Percentiles rank a stretch among this genome's conserved stretches.
Conservation (phyloP, 2,329 filamentous ascomycete species). For the Colletotrichum siamense region DNA sequence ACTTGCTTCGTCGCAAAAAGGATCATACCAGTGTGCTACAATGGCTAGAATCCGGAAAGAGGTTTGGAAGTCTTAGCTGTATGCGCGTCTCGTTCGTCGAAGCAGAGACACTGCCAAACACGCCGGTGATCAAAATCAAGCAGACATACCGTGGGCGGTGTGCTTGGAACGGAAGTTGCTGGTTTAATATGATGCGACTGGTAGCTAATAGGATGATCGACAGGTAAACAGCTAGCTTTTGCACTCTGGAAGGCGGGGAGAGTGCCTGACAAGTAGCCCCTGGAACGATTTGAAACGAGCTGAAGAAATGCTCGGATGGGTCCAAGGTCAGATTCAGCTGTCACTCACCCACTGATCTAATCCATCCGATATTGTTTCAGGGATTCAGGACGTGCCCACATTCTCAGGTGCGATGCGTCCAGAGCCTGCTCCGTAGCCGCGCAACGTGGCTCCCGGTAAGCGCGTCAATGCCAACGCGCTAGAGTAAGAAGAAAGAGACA, state of each 20-base stretch:
- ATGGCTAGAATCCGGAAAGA: background rate
- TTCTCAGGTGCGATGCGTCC: conserved; percentile 13
- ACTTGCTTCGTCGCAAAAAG: background rate
- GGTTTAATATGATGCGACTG: background rate
- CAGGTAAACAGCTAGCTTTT: background rate
- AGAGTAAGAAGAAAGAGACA: background rate
- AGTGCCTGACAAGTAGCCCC: background rate
- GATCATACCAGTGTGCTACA: background rate
- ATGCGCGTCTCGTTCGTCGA: background rate
- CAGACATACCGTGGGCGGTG: background rate
- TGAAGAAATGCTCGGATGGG: conserved; percentile 4
- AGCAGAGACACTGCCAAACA: background rate
- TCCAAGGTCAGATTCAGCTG: background rate
- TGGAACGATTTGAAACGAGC: background rate
- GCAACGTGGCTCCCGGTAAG: background rate
- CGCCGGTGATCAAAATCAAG: conserved; percentile 1
- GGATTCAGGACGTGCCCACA: conserved; percentile 9
- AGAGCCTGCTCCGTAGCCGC: background rate
- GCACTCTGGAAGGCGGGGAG: background rate
- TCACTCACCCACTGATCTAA: background rate
- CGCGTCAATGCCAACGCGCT: background rate
- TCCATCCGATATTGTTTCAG: background rate
- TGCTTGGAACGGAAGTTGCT: conserved; percentile 4
- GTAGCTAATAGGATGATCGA: background rate
- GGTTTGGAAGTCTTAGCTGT: background rate